Conservation (phyloP, 495 filamentous ascomycete genomes). For the Penicillium malachiteum region DNA sequence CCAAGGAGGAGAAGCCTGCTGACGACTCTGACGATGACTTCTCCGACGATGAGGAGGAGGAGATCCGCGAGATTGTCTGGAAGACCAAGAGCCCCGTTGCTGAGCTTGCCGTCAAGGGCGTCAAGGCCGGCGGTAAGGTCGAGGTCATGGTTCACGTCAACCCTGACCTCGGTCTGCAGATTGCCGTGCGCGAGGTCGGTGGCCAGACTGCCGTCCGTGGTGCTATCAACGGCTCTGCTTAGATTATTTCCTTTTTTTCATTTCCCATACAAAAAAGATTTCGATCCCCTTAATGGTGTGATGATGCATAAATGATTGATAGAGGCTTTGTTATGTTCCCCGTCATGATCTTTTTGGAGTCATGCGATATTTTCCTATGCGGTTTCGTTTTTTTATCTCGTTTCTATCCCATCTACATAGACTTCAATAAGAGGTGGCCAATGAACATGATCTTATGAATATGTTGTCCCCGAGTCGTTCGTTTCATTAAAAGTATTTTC, state of each 20-base stretch:
- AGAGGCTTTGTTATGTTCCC: slow-evolving; percentile 27
- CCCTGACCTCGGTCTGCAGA: slow-evolving; percentile 70
- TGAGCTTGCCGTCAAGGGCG: slow-evolving; percentile 76
- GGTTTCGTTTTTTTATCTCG: slow-evolving; percentile 13
- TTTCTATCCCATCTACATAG: slow-evolving; percentile 11
- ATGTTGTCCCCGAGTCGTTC: background rate
- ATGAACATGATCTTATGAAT: slow-evolving; percentile 9
- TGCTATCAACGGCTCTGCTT: slow-evolving; percentile 51
- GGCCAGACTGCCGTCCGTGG: slow-evolving; percentile 83
- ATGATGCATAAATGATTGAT: slow-evolving; percentile 37
- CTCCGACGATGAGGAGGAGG: slow-evolving; percentile 69
- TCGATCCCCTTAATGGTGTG: slow-evolving; percentile 32
- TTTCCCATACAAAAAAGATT: slow-evolving; percentile 11
- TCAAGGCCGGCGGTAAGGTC: slow-evolving; percentile 86
- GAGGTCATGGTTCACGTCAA: slow-evolving; percentile 89
- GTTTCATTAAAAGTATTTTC: no score
- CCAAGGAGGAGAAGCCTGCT: slow-evolving; percentile 61
- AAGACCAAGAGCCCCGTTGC: slow-evolving; percentile 81
- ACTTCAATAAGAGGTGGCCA: slow-evolving; percentile 22
- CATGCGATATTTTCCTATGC: slow-evolving; percentile 14
- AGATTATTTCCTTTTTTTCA: slow-evolving; percentile 13
- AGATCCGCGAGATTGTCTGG: slow-evolving; percentile 87
- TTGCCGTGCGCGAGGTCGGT: slow-evolving; percentile 82
- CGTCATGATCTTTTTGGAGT: slow-evolving; percentile 25
- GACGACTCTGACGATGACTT: slow-evolving; percentile 67